Conservation (phyloP, 768 basidiomycete genomes). For the Suillus alpinus region DNA sequence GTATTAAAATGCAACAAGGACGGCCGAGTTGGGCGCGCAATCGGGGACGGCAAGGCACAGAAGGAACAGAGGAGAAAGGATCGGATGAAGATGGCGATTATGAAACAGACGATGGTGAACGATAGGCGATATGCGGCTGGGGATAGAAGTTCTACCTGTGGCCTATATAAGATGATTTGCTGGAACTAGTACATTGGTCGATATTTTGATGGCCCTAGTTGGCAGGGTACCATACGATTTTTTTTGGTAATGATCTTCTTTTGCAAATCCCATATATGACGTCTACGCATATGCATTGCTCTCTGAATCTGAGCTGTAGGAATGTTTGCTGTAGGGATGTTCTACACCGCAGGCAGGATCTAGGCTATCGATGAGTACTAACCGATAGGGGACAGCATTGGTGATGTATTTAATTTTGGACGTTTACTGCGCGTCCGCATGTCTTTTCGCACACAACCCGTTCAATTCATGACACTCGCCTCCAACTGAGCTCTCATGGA, state of each 20-base stretch:
- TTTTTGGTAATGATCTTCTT: background rate
- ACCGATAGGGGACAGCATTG: background rate
- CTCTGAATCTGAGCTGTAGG: background rate
- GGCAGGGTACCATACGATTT: background rate
- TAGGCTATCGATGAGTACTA: background rate
- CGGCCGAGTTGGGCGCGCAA: constrained; percentile 22
- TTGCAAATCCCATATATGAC: background rate
- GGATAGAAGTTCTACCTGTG: background rate
- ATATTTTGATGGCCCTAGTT: background rate
- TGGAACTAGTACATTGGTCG: background rate
- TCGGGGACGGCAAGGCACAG: constrained; percentile 2
- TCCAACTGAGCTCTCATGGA: background rate
- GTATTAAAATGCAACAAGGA: constrained; percentile 17
- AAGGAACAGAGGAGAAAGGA: background rate
- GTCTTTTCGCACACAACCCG: background rate
- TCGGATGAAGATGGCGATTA: constrained; percentile 20
- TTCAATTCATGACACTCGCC: background rate
- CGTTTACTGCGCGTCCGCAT: background rate
- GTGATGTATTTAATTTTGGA: background rate
- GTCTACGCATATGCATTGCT: background rate
- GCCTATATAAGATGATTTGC: background rate
- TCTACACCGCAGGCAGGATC: background rate
- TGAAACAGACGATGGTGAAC: constrained; percentile 18
- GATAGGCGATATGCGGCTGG: constrained; percentile 1
- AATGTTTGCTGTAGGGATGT: background rate